These are phyloP conservation scores for Podila clonocystis DNA, from an alignment of 192 early-diverging fungal species.

Conservation along the genomic window DNA sequence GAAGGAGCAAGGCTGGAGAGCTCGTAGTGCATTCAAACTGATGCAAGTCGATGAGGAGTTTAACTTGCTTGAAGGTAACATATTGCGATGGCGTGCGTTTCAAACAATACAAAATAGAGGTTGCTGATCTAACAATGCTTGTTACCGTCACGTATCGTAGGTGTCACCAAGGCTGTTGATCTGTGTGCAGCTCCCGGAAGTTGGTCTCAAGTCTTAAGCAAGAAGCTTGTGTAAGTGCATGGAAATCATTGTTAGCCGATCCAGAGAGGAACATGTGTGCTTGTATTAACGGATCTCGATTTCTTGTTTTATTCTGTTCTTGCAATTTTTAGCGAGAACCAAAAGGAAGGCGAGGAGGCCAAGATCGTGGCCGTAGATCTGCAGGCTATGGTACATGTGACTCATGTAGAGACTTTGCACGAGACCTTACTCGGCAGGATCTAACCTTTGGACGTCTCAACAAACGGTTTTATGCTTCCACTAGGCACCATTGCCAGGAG, in stretches of 20 bases:
- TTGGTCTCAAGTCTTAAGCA: conserved; percentile 94
- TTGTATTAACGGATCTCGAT: background rate
- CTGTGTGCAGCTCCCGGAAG: conserved; percentile 97
- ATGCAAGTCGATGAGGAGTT: conserved; percentile 97
- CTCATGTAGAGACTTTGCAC: no score
- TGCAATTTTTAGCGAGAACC: conserved; percentile 59
- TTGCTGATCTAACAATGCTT: background rate
- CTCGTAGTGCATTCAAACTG: conserved; percentile 96
- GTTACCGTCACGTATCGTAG: conserved; percentile 23
- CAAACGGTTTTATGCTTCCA: background rate
- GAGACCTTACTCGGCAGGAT: background rate
- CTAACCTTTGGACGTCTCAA: background rate
- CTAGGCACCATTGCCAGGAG: conserved; percentile 88
- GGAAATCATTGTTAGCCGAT: background rate
- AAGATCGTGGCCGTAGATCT: conserved; percentile 96
- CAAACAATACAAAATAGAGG: background rate
- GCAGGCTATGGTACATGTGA: conserved; percentile 83
- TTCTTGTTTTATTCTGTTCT: background rate
- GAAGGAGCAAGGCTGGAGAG: conserved; percentile 98
- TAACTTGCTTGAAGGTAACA: conserved; percentile 79
- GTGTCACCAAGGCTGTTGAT: conserved; percentile 91
- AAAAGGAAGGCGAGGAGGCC: conserved; percentile 61
- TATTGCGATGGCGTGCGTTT: background rate
- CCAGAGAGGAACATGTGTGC: no score
- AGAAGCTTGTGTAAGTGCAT: conserved; percentile 61